These are phyloP conservation scores for Tylopilus plumbeoviolaceoides DNA, from an alignment of 768 basidiomycete species.

Conservation along the genomic window DNA sequence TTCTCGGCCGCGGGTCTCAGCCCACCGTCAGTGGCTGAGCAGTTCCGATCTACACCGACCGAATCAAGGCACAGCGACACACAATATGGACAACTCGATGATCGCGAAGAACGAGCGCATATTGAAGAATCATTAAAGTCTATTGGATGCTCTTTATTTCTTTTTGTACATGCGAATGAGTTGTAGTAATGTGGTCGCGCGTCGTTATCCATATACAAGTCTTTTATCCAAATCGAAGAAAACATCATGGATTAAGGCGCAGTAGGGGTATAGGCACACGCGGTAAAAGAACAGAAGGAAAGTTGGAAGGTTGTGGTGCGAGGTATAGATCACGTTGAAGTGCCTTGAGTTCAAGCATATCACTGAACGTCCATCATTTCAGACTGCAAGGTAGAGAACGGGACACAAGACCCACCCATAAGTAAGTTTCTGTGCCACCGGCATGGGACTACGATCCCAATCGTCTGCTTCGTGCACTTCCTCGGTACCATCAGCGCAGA, in stretches of 20 bases:
- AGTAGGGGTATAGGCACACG: conserved; percentile 62
- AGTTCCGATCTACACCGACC: no score
- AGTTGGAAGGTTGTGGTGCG: conserved; percentile 47
- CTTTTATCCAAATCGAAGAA: neutral
- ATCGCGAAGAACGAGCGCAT: no score
- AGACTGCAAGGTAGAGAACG: neutral
- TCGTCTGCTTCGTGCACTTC: conserved; percentile 67
- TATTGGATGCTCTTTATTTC: no score
- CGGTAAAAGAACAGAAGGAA: conserved; percentile 40
- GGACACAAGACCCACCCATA: conserved; percentile 55
- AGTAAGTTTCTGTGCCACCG: conserved; percentile 56
- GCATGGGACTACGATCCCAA: conserved; percentile 74
- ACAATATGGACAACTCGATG: no score
- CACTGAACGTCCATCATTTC: conserved; percentile 33
- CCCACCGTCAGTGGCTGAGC: no score
- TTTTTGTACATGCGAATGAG: no score
- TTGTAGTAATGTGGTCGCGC: no score
- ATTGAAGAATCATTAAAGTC: no score
- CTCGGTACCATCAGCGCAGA: conserved; percentile 50
- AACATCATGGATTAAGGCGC: conserved; percentile 41
- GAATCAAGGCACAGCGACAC: no score
- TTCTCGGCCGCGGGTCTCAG: no score
- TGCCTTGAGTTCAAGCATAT: conserved; percentile 65
- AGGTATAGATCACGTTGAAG: conserved; percentile 62
- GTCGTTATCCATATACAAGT: no score